Evolutionary conservation across 129 eudicot species (phyloP).

Genomic region (Cynara cardunculus): DNA sequence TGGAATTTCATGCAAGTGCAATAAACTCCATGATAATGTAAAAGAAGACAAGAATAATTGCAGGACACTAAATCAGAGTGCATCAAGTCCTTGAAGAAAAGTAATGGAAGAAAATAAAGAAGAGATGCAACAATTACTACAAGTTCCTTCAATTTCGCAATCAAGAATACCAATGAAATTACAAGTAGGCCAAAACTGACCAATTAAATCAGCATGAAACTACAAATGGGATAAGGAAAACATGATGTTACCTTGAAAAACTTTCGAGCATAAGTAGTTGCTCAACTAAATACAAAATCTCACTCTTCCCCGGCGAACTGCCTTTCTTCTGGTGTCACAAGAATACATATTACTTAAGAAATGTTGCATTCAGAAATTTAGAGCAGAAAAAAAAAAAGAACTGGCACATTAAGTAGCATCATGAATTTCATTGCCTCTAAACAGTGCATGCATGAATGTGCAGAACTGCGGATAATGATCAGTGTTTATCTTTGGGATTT

Average conservation of each 20-base stretch:
- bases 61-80: background rate
- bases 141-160: background rate
- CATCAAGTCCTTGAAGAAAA: background rate
- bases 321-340: slow-evolving; percentile 19
- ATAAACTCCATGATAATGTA: background rate
- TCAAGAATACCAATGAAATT: background rate
- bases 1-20: background rate
- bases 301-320: slow-evolving; percentile 33
- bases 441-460: background rate
- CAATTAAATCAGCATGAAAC: background rate
- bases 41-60: background rate
- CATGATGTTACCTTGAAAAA: slow-evolving; percentile 26
- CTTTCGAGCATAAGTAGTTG: slow-evolving; percentile 29
- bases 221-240: slow-evolving; percentile 1
- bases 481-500: background rate
- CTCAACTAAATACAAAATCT: slow-evolving; percentile 33
- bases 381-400: background rate
- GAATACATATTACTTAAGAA: background rate
- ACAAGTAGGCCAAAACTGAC: background rate
- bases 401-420: slow-evolving; percentile 1
- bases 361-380: slow-evolving; percentile 5
- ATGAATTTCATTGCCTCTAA: background rate
- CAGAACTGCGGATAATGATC: background rate
- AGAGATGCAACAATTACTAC: background rate
- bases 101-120: background rate